A percentile compares a stretch with the other conserved stretches of the same genome.
Evolutionary conservation across 2,329 filamentous ascomycete genomes (phyloP).

Genomic region (Penicillium sp.): DNA sequence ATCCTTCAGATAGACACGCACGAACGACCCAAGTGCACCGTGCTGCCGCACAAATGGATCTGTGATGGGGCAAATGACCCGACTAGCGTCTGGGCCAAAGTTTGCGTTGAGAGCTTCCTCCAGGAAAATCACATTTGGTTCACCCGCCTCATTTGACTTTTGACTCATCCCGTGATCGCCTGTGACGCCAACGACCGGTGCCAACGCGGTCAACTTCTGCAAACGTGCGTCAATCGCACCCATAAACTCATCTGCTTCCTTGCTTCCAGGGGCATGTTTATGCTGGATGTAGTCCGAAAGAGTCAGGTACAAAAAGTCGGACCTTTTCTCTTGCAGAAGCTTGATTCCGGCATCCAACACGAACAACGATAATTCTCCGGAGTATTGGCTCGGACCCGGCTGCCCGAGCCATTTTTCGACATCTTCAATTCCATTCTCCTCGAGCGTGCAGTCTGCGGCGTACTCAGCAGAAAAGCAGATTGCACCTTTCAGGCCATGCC

Average conservation of each 20-base stretch:
- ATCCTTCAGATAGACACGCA: slow-evolving; percentile 40
- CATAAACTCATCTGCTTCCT: slow-evolving; percentile 42
- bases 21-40: slow-evolving; percentile 45
- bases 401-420: slow-evolving; percentile 42
- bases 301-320: slow-evolving; percentile 47
- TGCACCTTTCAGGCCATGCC: slow-evolving; percentile 35
- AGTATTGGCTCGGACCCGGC: slow-evolving; percentile 42
- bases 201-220: slow-evolving; percentile 33
- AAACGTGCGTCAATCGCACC: slow-evolving; percentile 35
- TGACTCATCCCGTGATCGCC: slow-evolving; percentile 48
- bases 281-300: slow-evolving; percentile 50
- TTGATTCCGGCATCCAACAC: slow-evolving; percentile 48
- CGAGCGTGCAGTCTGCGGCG: slow-evolving; percentile 30
- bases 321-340: slow-evolving; percentile 39
- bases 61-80: slow-evolving; percentile 48
- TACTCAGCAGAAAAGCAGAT: slow-evolving; percentile 45
- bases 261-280: slow-evolving; percentile 40
- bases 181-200: slow-evolving; percentile 41
- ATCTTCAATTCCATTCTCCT: slow-evolving; percentile 37
- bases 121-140: slow-evolving; percentile 42
- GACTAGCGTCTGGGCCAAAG: slow-evolving; percentile 24
- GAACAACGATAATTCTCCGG: slow-evolving; percentile 45
- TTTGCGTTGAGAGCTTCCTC: slow-evolving; percentile 38
- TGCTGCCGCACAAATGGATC: slow-evolving; percentile 48
- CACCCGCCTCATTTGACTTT: slow-evolving; percentile 36